Conservation (phyloP, 2,329 filamentous ascomycete genomes). For the Amauroascus verrucosus region DNA sequence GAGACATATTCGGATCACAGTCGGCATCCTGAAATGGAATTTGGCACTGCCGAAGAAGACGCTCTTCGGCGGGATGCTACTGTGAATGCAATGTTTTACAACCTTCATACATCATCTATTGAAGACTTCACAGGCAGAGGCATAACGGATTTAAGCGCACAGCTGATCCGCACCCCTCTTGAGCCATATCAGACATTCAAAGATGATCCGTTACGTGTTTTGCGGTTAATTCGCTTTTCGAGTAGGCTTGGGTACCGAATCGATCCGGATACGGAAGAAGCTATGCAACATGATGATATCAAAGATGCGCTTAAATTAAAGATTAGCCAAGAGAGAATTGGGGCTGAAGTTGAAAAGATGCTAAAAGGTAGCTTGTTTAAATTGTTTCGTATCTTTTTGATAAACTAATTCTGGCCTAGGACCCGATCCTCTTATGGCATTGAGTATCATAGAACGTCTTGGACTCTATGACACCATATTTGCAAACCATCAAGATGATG, state of each 20-base stretch:
- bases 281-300: conserved; percentile 73
- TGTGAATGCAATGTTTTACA: conserved; percentile 93
- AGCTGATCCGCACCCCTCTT: conserved; percentile 72
- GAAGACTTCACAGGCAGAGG: conserved; percentile 77
- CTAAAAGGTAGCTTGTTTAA: conserved; percentile 50
- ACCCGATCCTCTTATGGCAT: conserved; percentile 31
- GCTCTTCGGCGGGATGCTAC: conserved; percentile 83
- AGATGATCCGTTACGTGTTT: conserved; percentile 79
- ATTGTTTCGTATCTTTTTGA: background rate
- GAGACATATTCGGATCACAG: conserved; percentile 86
- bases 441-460: conserved; percentile 32
- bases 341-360: conserved; percentile 85
- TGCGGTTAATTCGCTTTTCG: conserved; percentile 82
- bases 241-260: conserved; percentile 74
- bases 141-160: conserved; percentile 59
- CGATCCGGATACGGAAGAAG: conserved; percentile 54
- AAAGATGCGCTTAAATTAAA: conserved; percentile 69
- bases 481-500: conserved; percentile 38
- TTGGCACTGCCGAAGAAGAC: conserved; percentile 84
- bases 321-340: conserved; percentile 84
- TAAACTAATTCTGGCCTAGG: conserved; percentile 20
- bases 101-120: conserved; percentile 64
- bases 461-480: conserved; percentile 34
- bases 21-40: conserved; percentile 84
- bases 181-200: conserved; percentile 86